These are phyloP conservation scores for Coemansia sp. DNA, from an alignment of 192 early-diverging fungal genomes.

Conservation along the genomic window DNA sequence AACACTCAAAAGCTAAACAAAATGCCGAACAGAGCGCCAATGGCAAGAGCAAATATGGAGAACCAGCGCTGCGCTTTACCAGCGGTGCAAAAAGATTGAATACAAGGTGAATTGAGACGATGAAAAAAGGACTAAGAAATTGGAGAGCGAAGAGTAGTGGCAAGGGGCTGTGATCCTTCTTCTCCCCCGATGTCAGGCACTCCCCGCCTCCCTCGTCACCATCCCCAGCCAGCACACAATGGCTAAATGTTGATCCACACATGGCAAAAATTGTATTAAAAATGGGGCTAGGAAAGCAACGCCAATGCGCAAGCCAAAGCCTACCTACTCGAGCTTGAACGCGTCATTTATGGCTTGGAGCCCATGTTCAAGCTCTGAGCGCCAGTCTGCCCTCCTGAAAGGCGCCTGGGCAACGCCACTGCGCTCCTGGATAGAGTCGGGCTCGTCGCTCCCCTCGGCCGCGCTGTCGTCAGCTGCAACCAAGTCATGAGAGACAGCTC, in stretches of 20 bases:
- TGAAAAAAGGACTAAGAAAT: neutral
- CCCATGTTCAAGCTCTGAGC: constrained; percentile 26
- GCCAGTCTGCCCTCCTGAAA: constrained; percentile 16
- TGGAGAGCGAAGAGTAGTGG: too few species aligned
- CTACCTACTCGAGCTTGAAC: constrained; percentile 20
- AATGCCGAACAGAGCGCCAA: neutral
- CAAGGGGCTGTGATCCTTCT: too few species aligned
- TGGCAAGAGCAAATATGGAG: neutral
- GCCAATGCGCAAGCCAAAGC: neutral
- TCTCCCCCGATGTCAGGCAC: too few species aligned
- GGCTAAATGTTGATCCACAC: neutral
- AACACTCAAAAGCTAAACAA: neutral
- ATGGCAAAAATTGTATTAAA: neutral
- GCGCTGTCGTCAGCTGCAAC: constrained; percentile 2
- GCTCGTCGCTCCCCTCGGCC: neutral
- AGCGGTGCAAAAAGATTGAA: neutral
- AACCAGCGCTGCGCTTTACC: neutral
- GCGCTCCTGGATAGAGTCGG: neutral
- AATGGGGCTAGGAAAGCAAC: too few species aligned
- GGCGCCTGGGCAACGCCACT: neutral
- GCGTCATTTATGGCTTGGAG: constrained; percentile 25
- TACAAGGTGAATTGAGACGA: too few species aligned
- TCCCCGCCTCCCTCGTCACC: too few species aligned
- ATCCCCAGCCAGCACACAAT: neutral
- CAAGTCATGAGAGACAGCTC: constrained; percentile 31